These are phyloP conservation scores for Cinnamomum chago DNA, from an alignment of 164 flowering plant species.

Conservation along the genomic window DNA sequence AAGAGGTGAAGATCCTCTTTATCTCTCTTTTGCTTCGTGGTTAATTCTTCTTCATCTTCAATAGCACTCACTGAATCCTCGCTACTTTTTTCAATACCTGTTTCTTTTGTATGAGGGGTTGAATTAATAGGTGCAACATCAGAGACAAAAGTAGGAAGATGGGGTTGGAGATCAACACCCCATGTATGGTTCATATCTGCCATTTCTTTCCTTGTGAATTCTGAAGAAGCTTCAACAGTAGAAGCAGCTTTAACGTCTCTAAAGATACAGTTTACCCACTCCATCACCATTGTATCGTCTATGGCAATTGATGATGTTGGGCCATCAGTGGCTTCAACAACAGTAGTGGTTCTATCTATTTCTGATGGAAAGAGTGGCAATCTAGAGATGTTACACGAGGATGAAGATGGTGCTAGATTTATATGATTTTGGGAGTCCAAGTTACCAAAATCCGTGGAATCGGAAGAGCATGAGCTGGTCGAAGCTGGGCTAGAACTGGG, in stretches of 20 bases:
- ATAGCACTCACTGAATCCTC: slow-evolving; percentile 21
- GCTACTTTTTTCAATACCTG: background rate
- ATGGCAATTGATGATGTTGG: too few species aligned
- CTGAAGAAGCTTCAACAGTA: too few species aligned
- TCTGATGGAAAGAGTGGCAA: too few species aligned
- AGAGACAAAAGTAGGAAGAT: background rate
- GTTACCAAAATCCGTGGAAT: background rate
- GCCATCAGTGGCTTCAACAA: too few species aligned
- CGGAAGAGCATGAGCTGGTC: background rate
- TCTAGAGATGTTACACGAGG: background rate
- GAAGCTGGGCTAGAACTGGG: slow-evolving; percentile 8
- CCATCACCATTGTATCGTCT: too few species aligned
- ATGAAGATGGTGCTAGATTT: background rate
- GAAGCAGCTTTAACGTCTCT: too few species aligned
- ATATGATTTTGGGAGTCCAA: background rate
- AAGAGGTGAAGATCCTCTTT: slow-evolving; percentile 87
- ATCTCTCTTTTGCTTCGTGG: slow-evolving; percentile 51
- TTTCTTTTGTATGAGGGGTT: background rate
- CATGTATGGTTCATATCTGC: too few species aligned
- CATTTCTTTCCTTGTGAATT: too few species aligned
- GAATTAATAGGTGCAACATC: too few species aligned
- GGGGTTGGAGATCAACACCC: slow-evolving; percentile 3
- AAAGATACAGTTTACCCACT: too few species aligned
- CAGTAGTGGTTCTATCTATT: too few species aligned
- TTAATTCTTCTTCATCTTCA: slow-evolving; percentile 31